A percentile compares a stretch with the other conserved stretches of the same genome.
Conservation (phyloP, 176 grass and related monocot species). For the Triticum urartu region DNA sequence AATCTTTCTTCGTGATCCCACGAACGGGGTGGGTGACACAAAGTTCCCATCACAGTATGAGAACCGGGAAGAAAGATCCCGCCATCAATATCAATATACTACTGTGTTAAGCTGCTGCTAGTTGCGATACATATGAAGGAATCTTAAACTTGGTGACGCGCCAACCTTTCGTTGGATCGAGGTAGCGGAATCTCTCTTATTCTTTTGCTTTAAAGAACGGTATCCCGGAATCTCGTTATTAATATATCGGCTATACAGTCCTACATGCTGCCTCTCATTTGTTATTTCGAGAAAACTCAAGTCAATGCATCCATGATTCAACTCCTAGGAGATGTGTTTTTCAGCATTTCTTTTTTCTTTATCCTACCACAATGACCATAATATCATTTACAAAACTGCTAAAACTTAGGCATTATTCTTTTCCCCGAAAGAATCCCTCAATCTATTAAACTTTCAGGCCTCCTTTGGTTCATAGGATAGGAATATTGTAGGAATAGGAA, state of each 20-base stretch:
- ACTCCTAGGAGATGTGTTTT: neutral
- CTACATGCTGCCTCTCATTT: neutral
- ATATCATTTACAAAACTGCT: neutral
- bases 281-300: conserved; percentile 24
- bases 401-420: too few species aligned
- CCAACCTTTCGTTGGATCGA: neutral
- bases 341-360: neutral
- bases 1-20: conserved; percentile 20
- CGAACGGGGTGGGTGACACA: neutral
- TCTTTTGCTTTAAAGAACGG: neutral
- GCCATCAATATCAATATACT: neutral
- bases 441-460: too few species aligned
- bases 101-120: neutral
- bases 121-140: neutral
- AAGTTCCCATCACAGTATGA: neutral
- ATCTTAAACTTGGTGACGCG: neutral
- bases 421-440: too few species aligned
- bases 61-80: neutral
- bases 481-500: too few species aligned
- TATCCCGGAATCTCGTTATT: conserved; percentile 5
- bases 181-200: neutral
- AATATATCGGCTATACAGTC: neutral
- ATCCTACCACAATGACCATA: neutral
- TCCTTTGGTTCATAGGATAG: too few species aligned
- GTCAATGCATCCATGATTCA: neutral